Percentiles rank a stretch among this genome's conserved stretches.
phyloP scores from a whole-genome alignment of 1,139 yeast species.

The Zygoascus hellenicus region DNA sequence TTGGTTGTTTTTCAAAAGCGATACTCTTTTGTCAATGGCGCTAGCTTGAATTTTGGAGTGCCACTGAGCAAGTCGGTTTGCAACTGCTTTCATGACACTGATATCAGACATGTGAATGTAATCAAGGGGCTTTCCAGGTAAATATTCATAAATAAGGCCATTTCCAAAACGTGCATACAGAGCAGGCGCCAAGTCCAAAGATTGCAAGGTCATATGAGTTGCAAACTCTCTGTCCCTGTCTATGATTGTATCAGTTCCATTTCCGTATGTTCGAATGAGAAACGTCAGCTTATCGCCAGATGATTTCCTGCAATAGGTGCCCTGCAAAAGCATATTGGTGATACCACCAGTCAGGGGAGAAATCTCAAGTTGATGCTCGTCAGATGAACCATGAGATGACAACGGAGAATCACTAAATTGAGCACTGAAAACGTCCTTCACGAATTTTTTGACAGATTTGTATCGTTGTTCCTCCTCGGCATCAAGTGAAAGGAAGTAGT shows the following conservation, averaged over 20 bases:
- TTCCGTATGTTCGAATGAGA: slow-evolving; percentile 68
- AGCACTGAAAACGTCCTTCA: slow-evolving; percentile 15
- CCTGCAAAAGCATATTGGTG: slow-evolving; percentile 64
- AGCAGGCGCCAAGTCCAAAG: slow-evolving; percentile 61
- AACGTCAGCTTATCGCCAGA: slow-evolving; percentile 32
- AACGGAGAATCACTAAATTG: neutral
- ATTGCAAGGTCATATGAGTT: slow-evolving; percentile 58
- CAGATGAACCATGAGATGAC: no score
- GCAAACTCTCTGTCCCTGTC: slow-evolving; percentile 74
- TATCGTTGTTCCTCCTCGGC: slow-evolving; percentile 12
- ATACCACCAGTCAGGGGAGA: slow-evolving; percentile 63
- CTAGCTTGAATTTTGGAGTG: slow-evolving; percentile 44
- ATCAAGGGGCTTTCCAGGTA: slow-evolving; percentile 60
- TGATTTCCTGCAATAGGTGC: slow-evolving; percentile 29
- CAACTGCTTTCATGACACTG: slow-evolving; percentile 50
- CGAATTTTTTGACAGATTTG: slow-evolving; percentile 16
- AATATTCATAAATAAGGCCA: slow-evolving; percentile 67
- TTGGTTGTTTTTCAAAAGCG: slow-evolving; percentile 11
- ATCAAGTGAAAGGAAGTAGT: slow-evolving; percentile 13
- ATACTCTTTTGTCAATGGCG: slow-evolving; percentile 43
- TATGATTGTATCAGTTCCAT: slow-evolving; percentile 66
- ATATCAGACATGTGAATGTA: slow-evolving; percentile 49
- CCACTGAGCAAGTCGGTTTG: slow-evolving; percentile 69
- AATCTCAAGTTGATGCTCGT: slow-evolving; percentile 3
- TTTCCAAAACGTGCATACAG: slow-evolving; percentile 65